These are phyloP conservation scores for Pseudotulostoma volvatum DNA, from an alignment of 495 filamentous ascomycete species.

Conservation along the genomic window DNA sequence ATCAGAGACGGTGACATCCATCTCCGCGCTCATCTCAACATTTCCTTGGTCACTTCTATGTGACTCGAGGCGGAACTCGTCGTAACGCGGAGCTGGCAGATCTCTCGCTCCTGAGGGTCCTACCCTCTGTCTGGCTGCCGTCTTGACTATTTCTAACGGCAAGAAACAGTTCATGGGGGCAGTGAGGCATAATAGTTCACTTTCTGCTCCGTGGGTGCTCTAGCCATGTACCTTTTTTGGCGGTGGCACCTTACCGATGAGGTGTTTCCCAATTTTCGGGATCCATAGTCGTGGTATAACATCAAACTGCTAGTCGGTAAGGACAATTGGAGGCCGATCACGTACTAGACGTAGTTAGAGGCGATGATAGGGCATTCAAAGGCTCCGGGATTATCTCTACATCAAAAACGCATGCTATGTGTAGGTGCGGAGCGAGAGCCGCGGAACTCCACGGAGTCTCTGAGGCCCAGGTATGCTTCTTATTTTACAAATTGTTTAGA, in stretches of 20 bases:
- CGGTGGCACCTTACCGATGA: not conserved
- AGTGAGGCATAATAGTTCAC: not conserved
- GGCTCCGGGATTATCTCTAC: not conserved
- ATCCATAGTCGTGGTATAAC: not conserved
- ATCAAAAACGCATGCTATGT: not conserved
- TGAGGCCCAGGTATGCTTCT: not conserved
- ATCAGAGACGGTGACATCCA: not conserved
- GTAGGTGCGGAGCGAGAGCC: not conserved
- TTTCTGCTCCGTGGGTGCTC: not conserved
- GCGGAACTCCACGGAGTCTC: not conserved
- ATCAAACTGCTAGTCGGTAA: not conserved
- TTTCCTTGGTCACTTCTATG: not conserved
- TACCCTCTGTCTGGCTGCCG: not conserved
- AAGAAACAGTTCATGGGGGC: not conserved
- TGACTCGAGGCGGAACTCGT: not conserved
- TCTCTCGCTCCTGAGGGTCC: not conserved
- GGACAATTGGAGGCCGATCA: not conserved
- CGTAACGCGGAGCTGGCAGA: not conserved
- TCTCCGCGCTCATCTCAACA: not conserved
- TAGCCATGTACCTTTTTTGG: not conserved
- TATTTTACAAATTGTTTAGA: no score
- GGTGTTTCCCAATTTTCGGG: not conserved
- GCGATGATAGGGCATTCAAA: not conserved
- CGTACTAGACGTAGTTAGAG: not conserved
- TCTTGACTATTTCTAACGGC: not conserved